These are phyloP conservation scores for Brassica balearica DNA, from an alignment of 441 rosid species.

Conservation along the genomic window DNA sequence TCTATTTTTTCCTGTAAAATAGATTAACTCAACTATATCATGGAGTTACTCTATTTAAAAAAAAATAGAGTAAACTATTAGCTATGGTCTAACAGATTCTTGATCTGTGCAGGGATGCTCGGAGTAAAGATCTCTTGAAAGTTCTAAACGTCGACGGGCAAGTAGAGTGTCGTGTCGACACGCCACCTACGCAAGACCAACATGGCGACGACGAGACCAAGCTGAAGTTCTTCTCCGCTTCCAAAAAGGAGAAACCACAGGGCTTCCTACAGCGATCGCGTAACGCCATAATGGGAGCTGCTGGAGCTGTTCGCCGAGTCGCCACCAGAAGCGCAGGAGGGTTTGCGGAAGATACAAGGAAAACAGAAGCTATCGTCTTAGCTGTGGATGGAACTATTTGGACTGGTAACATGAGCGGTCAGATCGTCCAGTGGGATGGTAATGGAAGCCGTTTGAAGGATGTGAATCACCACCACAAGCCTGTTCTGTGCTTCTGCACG, in stretches of 20 bases:
- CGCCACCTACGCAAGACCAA: slow-evolving; percentile 63
- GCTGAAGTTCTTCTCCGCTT: slow-evolving; percentile 65
- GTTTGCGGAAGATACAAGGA: slow-evolving; percentile 81
- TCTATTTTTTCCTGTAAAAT: no score
- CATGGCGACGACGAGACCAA: slow-evolving; percentile 83
- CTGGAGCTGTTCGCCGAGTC: slow-evolving; percentile 96
- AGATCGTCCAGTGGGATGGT: slow-evolving; percentile 90
- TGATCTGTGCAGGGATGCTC: slow-evolving; percentile 79
- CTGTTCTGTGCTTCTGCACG: slow-evolving; percentile 88
- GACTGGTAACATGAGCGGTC: slow-evolving; percentile 86
- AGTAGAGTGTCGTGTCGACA: slow-evolving; percentile 75
- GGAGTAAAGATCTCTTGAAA: slow-evolving; percentile 83
- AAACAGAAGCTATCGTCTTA: slow-evolving; percentile 82
- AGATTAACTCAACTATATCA: no score
- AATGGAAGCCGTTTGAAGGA: slow-evolving; percentile 85
- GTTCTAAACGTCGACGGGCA: slow-evolving; percentile 89
- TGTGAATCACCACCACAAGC: slow-evolving; percentile 64
- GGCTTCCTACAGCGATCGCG: slow-evolving; percentile 94
- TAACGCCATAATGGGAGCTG: slow-evolving; percentile 97
- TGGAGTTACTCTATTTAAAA: no score
- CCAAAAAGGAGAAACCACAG: slow-evolving; percentile 88
- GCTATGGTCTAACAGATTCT: no score
- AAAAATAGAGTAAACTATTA: no score
- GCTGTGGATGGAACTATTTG: slow-evolving; percentile 85
- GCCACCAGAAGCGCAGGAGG: slow-evolving; percentile 92